A percentile compares a stretch with the other conserved stretches of the same genome.
These are phyloP conservation scores for Leccinum imitatum DNA, from an alignment of 768 basidiomycete species.

Conservation along the genomic window DNA sequence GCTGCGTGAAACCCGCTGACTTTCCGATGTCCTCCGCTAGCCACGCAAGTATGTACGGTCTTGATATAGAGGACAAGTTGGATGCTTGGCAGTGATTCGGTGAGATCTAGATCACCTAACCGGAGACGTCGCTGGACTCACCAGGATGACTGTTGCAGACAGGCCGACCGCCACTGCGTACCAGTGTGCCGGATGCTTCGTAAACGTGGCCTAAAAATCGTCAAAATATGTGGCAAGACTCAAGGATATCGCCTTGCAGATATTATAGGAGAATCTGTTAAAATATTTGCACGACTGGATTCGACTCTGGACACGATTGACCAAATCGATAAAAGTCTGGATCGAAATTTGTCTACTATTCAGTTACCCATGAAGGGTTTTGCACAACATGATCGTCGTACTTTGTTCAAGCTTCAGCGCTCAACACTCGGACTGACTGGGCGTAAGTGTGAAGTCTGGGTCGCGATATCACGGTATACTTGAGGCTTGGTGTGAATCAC, in stretches of 20 bases:
- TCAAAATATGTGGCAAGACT: neutral
- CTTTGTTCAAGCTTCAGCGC: neutral
- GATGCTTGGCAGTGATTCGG: neutral
- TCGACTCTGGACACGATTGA: neutral
- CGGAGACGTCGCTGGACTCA: neutral
- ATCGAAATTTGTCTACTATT: neutral
- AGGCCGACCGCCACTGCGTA: neutral
- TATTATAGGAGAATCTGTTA: neutral
- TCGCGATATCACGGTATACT: no score
- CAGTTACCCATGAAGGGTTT: neutral
- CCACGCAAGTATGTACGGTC: neutral
- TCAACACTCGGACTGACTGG: no score
- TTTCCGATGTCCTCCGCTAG: neutral
- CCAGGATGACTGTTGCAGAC: slow-evolving; percentile 6
- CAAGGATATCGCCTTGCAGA: neutral
- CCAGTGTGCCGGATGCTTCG: neutral
- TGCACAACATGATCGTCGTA: neutral
- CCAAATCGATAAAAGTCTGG: neutral
- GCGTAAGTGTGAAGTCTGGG: no score
- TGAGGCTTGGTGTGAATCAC: neutral
- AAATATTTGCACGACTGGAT: neutral
- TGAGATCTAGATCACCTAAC: neutral
- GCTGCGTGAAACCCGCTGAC: neutral
- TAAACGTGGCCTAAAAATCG: neutral
- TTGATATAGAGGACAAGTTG: neutral